Base-by-base conservation (phyloP, 2,329 filamentous ascomycete genomes). In the Cladosporium halotolerans region DNA sequence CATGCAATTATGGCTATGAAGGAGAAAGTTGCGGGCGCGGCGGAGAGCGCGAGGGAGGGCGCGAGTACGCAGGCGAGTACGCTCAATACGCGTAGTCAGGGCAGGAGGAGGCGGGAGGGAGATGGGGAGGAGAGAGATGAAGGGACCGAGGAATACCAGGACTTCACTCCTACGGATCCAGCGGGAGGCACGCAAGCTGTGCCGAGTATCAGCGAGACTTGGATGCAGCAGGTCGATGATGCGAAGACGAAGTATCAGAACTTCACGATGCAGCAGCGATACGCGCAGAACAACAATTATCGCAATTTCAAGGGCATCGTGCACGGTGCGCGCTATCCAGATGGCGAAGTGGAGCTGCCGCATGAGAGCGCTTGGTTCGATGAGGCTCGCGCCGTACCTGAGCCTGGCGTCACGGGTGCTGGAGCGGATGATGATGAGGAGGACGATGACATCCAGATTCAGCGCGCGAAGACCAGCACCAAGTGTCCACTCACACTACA, bases 401-500 rank as follows among this genome's bases (percentile, higher is more conserved):
- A 69, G 2, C 71, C 72, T 14, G 73, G 73, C 9, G 63, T 72
- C 23, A 73, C 73, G 2, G 60, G 44, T 4, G 55, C 59, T 8
- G 69, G 66, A 52, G 65, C 63, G 3, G 70, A 62, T 1, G 70
- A 61, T 1, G 74, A 69, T 2, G 76, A 78, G 1, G 81, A 80
- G 4, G 77, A 78, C 13, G 84, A 86, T 52, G 87, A 91, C 40
- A 74, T 91, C 19, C 78, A 84, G 1, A 78, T 91, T 31, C 78
- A 80, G 28, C 76, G 80, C 45, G 82, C 83, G 57, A 79, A 77
- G 4, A 76, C 83, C 49, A 85, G 81, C 66, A 79, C 85, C 32
- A 84, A 81, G 61, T 91, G 87, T 62, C 85, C 86, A 0, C 67
- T 91, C 16, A 86, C 85, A 0, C 72, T 89, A 58, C 73, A 74